Evolutionary conservation across 1,284 basidiomycete species (phyloP).

Genomic region (Schizophyllum commune): DNA sequence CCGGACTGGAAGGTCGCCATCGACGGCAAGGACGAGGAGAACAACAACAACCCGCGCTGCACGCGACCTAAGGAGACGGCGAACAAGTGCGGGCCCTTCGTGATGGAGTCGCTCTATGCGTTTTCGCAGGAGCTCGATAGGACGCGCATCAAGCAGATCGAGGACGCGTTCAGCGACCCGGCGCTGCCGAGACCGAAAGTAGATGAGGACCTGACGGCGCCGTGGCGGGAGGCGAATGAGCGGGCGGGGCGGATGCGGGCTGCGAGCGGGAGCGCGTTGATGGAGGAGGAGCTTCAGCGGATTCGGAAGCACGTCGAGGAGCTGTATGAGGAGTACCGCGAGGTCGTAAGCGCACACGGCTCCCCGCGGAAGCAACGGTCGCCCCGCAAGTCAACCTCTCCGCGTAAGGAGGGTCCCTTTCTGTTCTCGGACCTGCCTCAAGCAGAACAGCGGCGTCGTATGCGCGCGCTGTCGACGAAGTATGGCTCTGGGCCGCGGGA

Average conservation of each 20-base stretch:
- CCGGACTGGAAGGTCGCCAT: slow-evolving; percentile 29
- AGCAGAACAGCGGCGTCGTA: background rate
- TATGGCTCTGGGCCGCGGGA: background rate
- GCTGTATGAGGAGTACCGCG: slow-evolving; percentile 13
- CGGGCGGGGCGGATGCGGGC: slow-evolving; percentile 19
- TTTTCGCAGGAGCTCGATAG: slow-evolving; percentile 24
- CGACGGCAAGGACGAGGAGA: slow-evolving; percentile 15
- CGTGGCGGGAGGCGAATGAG: slow-evolving; percentile 22
- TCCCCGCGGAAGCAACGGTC: background rate
- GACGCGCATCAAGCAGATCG: slow-evolving; percentile 15
- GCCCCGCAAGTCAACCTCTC: background rate
- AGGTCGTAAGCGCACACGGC: background rate
- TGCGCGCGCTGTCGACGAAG: background rate
- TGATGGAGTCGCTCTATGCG: slow-evolving; percentile 40
- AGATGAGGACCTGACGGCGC: slow-evolving; percentile 28
- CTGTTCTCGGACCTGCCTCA: background rate
- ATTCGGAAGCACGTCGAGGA: slow-evolving; percentile 23
- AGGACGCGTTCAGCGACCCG: slow-evolving; percentile 1
- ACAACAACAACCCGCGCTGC: slow-evolving; percentile 7
- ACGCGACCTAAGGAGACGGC: background rate
- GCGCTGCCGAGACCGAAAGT: slow-evolving; percentile 2
- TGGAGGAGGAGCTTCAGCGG: slow-evolving; percentile 19
- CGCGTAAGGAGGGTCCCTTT: background rate
- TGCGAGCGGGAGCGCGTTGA: background rate
- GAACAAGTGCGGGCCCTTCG: slow-evolving; percentile 25